A percentile compares a stretch with the other conserved stretches of the same genome.
These are phyloP conservation scores for Penicillium sp. DNA, from an alignment of 2,329 filamentous ascomycete species.

Conservation along the genomic window DNA sequence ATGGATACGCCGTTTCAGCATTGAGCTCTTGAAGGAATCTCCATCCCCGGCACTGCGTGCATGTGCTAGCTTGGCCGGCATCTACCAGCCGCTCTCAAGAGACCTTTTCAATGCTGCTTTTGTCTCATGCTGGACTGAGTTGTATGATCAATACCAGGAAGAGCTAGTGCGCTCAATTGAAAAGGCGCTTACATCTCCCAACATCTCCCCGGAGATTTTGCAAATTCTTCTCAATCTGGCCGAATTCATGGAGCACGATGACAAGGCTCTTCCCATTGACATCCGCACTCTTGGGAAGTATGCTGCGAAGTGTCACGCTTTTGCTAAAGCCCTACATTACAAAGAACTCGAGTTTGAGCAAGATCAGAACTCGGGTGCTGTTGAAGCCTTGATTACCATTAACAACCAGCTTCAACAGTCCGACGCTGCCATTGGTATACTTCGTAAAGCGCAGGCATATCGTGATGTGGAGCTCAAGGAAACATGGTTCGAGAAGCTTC, in stretches of 20 bases:
- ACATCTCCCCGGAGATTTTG: conserved; percentile 92
- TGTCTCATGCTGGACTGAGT: conserved; percentile 96
- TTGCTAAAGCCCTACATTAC: conserved; percentile 96
- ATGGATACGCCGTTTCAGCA: conserved; percentile 95
- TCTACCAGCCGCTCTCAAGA: conserved; percentile 85
- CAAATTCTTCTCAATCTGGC: conserved; percentile 92
- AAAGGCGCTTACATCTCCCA: conserved; percentile 87
- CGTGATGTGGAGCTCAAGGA: conserved; percentile 95
- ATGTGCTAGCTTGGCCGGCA: conserved; percentile 84
- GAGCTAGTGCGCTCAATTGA: conserved; percentile 95
- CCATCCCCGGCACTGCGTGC: conserved; percentile 93
- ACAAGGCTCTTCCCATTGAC: conserved; percentile 96
- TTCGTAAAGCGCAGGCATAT: conserved; percentile 93
- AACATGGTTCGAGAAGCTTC: conserved; percentile 98
- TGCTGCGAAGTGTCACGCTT: conserved; percentile 94
- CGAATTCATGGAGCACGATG: conserved; percentile 99
- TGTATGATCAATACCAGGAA: conserved; percentile 96
- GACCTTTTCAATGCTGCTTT: conserved; percentile 99
- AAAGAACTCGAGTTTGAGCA: conserved; percentile 98
- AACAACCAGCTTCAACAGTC: conserved; percentile 99
- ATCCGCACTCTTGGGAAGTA: conserved; percentile 92
- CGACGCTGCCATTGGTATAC: conserved; percentile 95
- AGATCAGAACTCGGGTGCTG: conserved; percentile 90
- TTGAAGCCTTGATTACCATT: conserved; percentile 97
- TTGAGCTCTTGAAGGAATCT: conserved; percentile 89